A percentile compares a stretch with the other conserved stretches of the same genome.
These are phyloP conservation scores for Exserohilum turcica DNA, from an alignment of 2,329 filamentous ascomycete species.

Conservation along the genomic window DNA sequence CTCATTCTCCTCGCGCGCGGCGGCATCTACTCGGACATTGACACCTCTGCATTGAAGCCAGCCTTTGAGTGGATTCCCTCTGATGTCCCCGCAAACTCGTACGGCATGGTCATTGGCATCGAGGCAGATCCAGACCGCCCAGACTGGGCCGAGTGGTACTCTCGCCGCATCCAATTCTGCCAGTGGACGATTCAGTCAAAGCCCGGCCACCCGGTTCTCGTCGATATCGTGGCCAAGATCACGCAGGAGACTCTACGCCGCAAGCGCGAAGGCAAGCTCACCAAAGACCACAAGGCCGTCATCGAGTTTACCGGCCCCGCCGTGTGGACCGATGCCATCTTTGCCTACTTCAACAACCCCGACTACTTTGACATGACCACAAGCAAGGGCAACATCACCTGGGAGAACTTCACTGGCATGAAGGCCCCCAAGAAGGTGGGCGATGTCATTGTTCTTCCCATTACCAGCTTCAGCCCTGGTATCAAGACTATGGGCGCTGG, in stretches of 20 bases:
- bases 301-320: conserved; percentile 95
- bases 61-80: conserved; percentile 86
- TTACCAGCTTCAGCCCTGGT: conserved; percentile 96
- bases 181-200: conserved; percentile 99
- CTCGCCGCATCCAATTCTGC: conserved; percentile 94
- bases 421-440: conserved; percentile 82
- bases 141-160: conserved; percentile 97
- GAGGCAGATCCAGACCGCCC: conserved; percentile 92
- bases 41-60: conserved; percentile 82
- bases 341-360: conserved; percentile 90
- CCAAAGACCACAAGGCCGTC: conserved; percentile 71
- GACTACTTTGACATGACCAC: conserved; percentile 82
- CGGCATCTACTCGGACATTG: conserved; percentile 81
- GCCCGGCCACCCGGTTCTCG: conserved; percentile 87
- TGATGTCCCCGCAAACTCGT: conserved; percentile 72
- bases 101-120: conserved; percentile 91
- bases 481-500: conserved; percentile 91
- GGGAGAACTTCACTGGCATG: conserved; percentile 88
- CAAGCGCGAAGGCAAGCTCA: conserved; percentile 70
- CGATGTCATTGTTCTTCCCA: conserved; percentile 90
- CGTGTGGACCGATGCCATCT: conserved; percentile 90
- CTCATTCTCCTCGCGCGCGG: conserved; percentile 75
- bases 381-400: conserved; percentile 76
- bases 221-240: conserved; percentile 84
- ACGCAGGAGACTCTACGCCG: conserved; percentile 78